phyloP scores from a whole-genome alignment of 192 early-diverging fungal genomes.

The Spizellomyces sp. region DNA sequence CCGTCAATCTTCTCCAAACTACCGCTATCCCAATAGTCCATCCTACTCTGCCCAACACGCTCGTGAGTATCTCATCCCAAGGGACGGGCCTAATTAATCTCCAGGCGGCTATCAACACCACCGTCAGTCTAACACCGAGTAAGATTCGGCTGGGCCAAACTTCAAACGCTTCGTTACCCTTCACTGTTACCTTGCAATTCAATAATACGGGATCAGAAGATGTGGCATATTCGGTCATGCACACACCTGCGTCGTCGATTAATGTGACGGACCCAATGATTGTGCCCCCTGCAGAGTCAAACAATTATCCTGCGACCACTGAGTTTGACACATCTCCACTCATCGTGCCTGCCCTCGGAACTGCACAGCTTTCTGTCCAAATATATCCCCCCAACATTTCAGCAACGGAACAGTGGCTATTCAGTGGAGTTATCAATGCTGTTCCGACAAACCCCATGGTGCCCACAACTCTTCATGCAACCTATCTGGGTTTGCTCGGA shows the following conservation, averaged over 20 bases:
- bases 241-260: neutral
- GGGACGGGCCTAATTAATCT: neutral
- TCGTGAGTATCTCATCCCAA: neutral
- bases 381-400: neutral
- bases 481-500: constrained; percentile 1
- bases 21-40: neutral
- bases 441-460: neutral
- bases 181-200: too few species aligned
- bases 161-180: neutral
- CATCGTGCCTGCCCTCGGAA: neutral
- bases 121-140: neutral
- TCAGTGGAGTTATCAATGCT: neutral
- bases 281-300: neutral
- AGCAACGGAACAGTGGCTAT: neutral
- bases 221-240: neutral
- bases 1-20: neutral
- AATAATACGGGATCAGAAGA: neutral
- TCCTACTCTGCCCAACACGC: neutral
- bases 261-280: constrained; percentile 2
- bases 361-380: neutral
- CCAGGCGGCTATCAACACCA: neutral
- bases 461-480: neutral
- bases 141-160: neutral
- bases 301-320: neutral
- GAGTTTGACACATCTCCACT: neutral